These are phyloP conservation scores for Multifurca ochricompacta DNA, from an alignment of 768 basidiomycete genomes.

Conservation along the genomic window DNA sequence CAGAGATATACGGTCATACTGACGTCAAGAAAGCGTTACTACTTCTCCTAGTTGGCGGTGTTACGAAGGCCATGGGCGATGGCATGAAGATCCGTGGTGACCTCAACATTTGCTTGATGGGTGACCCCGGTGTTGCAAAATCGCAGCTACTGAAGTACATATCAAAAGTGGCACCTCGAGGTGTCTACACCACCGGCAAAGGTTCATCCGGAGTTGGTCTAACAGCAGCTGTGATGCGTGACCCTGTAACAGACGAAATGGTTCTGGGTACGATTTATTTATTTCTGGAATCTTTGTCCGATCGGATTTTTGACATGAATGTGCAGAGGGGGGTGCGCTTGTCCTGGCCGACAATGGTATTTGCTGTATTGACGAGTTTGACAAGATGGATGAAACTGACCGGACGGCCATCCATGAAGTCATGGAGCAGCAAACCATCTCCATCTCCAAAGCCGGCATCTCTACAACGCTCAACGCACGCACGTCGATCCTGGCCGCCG, in stretches of 20 bases:
- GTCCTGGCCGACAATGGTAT: constrained; percentile 99
- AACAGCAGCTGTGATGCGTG: constrained; percentile 98
- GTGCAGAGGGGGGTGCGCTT: constrained; percentile 94
- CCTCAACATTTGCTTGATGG: constrained; percentile 97
- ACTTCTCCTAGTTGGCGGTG: constrained; percentile 88
- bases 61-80: constrained; percentile 90
- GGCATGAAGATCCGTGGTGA: constrained; percentile 99
- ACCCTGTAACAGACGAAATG: constrained; percentile 99
- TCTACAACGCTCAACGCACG: constrained; percentile 97
- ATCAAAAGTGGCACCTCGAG: constrained; percentile 94
- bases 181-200: constrained; percentile 96
- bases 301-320: not conserved
- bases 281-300: not conserved
- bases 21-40: constrained; percentile 97
- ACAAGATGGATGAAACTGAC: constrained; percentile 99
- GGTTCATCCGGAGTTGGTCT: constrained; percentile 98
- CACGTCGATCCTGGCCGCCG: constrained; percentile 95
- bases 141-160: constrained; percentile 97
- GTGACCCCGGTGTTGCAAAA: constrained; percentile 98
- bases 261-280: constrained; percentile 67
- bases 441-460: constrained; percentile 98
- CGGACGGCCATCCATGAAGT: constrained; percentile 99
- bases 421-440: constrained; percentile 99
- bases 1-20: constrained; percentile 95
- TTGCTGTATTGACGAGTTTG: constrained; percentile 99